A percentile compares a stretch with the other conserved stretches of the same genome.
These are phyloP conservation scores for Leptodontidium sp. DNA, from an alignment of 2,329 filamentous ascomycete genomes.

Conservation along the genomic window DNA sequence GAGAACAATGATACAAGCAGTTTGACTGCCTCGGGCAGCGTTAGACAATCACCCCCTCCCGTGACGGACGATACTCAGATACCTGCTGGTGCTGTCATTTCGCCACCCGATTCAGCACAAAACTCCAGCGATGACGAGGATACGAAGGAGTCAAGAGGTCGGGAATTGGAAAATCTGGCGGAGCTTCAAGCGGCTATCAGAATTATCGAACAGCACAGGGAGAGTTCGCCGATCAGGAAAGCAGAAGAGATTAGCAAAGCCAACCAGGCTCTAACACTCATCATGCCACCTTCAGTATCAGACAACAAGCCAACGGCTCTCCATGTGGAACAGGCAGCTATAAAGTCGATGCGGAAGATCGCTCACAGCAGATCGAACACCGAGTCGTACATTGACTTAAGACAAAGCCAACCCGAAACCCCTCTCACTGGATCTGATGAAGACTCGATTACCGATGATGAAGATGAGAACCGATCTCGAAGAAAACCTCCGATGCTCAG, in stretches of 20 bases:
- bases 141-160: conserved; percentile 48
- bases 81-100: conserved; percentile 85
- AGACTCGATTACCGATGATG: conserved; percentile 60
- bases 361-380: conserved; percentile 45
- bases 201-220: conserved; percentile 73
- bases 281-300: conserved; percentile 48
- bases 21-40: conserved; percentile 59
- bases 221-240: conserved; percentile 59
- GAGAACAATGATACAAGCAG: conserved; percentile 44
- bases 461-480: conserved; percentile 62
- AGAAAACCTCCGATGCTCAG: conserved; percentile 91
- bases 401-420: conserved; percentile 52
- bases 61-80: conserved; percentile 76
- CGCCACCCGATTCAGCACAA: conserved; percentile 84
- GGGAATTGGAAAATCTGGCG: conserved; percentile 46
- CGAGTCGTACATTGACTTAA: conserved; percentile 54
- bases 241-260: conserved; percentile 40
- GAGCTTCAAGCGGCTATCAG: conserved; percentile 86
- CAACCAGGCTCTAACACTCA: conserved; percentile 43
- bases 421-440: conserved; percentile 66
- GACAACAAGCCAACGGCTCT: conserved; percentile 40
- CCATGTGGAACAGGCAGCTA: conserved; percentile 33
- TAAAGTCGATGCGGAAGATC: conserved; percentile 39
- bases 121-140: conserved; percentile 87
- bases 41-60: conserved; percentile 86